phyloP scores from a whole-genome alignment of 176 grass and related monocot species.

The Hyparrhenia diplandra region DNA sequence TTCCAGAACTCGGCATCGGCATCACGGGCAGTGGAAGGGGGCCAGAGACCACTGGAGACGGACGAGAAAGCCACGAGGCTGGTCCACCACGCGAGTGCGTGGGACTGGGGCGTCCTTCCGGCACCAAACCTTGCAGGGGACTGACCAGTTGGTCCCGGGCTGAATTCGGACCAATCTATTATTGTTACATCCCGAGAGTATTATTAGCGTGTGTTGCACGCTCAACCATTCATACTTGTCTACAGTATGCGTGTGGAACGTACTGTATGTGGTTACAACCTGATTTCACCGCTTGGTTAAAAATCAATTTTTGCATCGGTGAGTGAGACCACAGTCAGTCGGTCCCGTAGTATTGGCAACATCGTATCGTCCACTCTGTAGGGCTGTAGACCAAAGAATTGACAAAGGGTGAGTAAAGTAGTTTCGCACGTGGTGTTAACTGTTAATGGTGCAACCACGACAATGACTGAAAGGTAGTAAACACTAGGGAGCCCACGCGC shows the following conservation, averaged over 20 bases:
- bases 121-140: not conserved
- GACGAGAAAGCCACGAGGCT: not conserved
- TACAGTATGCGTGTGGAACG: not conserved
- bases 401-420: not conserved
- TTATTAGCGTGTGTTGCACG: not conserved
- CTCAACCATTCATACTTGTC: not conserved
- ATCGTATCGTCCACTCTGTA: not conserved
- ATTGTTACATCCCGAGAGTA: not conserved
- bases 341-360: not conserved
- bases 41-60: not conserved
- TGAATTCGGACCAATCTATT: not conserved
- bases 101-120: not conserved
- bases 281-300: not conserved
- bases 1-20: not conserved
- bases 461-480: not conserved
- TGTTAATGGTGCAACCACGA: not conserved
- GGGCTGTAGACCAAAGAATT: not conserved
- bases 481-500: not conserved
- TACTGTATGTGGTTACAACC: not conserved
- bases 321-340: not conserved
- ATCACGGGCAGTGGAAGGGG: not conserved
- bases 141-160: not conserved
- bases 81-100: not conserved
- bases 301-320: not conserved
- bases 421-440: slow-evolving; percentile 13